Conservation (phyloP, 164 flowering plant species). For the Cinnamomum micranthum region DNA sequence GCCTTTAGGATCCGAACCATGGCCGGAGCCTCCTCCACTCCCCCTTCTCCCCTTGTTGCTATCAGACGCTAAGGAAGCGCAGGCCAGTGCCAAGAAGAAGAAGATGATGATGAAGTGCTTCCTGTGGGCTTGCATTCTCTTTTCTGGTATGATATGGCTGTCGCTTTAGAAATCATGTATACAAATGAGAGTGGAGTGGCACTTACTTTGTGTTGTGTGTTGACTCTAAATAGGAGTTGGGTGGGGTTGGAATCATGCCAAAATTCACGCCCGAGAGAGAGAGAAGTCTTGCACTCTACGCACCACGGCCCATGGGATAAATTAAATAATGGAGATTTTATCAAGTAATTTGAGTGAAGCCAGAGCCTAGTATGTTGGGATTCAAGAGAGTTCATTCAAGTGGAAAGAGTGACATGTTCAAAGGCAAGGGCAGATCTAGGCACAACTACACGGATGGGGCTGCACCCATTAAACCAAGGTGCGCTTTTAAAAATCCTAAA, state of each 20-base stretch:
- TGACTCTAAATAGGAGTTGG: background rate
- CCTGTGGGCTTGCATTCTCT: background rate
- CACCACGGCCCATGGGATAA: background rate
- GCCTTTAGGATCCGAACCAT: conserved; percentile 60
- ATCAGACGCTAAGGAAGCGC: conserved; percentile 1
- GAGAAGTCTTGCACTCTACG: background rate
- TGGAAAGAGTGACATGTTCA: too few species aligned
- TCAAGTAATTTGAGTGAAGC: background rate
- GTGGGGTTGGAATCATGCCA: background rate
- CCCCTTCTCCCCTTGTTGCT: conserved; percentile 8
- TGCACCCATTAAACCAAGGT: too few species aligned
- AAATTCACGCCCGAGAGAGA: too few species aligned
- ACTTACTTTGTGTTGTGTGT: background rate
- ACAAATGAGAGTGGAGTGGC: background rate
- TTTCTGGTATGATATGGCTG: background rate
- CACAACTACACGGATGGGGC: too few species aligned
- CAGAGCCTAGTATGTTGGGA: too few species aligned
- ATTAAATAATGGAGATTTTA: background rate
- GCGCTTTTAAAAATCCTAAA: too few species aligned
- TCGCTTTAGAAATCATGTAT: too few species aligned
- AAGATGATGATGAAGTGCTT: background rate
- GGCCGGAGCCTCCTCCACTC: conserved; percentile 28
- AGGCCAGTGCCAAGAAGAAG: conserved; percentile 1
- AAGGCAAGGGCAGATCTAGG: too few species aligned
- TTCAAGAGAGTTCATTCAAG: too few species aligned